Conservation (phyloP, 2,329 filamentous ascomycete genomes). For the Fusarium sp. region DNA sequence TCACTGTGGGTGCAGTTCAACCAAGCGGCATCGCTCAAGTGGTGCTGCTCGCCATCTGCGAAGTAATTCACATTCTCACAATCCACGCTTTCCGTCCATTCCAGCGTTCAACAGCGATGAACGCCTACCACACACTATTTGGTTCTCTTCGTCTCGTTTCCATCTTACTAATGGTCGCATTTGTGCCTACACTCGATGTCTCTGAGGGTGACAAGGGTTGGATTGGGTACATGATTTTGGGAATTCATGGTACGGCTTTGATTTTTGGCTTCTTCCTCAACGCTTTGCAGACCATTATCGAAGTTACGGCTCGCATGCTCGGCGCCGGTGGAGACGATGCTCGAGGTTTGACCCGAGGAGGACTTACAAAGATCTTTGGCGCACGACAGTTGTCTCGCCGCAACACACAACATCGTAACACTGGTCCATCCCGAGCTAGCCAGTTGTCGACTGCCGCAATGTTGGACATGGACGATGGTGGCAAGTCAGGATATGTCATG, state of each 20-base stretch:
- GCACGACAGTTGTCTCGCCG: slow-evolving; percentile 88
- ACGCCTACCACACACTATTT: slow-evolving; percentile 91
- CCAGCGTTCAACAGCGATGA: slow-evolving; percentile 94
- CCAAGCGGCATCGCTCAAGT: slow-evolving; percentile 93
- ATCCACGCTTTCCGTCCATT: slow-evolving; percentile 92
- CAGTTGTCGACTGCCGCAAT: slow-evolving; percentile 87
- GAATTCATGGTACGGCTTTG: slow-evolving; percentile 86
- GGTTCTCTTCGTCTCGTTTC: slow-evolving; percentile 80
- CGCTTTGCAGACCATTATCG: slow-evolving; percentile 87
- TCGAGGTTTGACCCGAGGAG: slow-evolving; percentile 79
- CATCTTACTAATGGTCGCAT: slow-evolving; percentile 81
- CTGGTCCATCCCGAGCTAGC: slow-evolving; percentile 77
- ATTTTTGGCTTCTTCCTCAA: slow-evolving; percentile 95
- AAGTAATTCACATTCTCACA: slow-evolving; percentile 89
- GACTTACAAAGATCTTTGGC: slow-evolving; percentile 89
- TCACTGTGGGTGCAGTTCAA: slow-evolving; percentile 93
- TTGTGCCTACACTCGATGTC: slow-evolving; percentile 85
- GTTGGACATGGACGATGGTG: slow-evolving; percentile 75
- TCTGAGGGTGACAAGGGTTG: slow-evolving; percentile 86
- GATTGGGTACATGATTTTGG: slow-evolving; percentile 92
- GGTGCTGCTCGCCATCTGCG: slow-evolving; percentile 91
- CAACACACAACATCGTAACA: slow-evolving; percentile 69
- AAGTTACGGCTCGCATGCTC: slow-evolving; percentile 84
- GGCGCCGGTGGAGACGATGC: slow-evolving; percentile 84
- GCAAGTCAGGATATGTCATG: slow-evolving; percentile 70